Conservation (phyloP, 2,329 filamentous ascomycete species). For the Trichoderma pleuroti region DNA sequence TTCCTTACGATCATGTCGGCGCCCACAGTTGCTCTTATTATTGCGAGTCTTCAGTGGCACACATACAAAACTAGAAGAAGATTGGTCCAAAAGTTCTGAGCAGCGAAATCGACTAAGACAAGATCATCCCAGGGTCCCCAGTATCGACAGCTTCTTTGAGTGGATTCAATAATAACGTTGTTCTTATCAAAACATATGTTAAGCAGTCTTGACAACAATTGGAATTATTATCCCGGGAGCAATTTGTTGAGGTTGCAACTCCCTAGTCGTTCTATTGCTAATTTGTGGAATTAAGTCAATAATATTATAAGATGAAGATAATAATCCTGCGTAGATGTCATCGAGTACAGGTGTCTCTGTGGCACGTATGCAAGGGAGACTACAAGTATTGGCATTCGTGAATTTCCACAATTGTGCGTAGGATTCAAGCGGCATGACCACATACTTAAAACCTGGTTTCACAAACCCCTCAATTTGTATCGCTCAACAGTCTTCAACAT, state of each 20-base stretch:
- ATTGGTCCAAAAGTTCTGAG: neutral
- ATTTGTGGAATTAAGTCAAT: neutral
- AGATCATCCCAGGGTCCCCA: neutral
- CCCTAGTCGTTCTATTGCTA: neutral
- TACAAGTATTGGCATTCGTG: neutral
- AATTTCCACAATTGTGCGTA: neutral
- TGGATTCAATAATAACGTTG: neutral
- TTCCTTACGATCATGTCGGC: too few relatives aligned
- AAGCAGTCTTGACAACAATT: neutral
- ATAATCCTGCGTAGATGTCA: neutral
- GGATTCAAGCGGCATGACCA: neutral
- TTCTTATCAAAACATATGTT: neutral
- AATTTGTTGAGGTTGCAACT: too few relatives aligned
- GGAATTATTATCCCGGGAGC: neutral
- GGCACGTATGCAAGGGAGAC: neutral
- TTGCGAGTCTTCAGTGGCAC: neutral
- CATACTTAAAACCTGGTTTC: neutral
- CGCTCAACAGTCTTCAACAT: neutral
- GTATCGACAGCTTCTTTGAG: neutral
- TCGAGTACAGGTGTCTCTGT: fast-evolving
- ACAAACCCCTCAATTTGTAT: neutral
- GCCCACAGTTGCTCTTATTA: neutral
- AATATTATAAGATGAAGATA: neutral
- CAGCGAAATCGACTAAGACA: neutral
- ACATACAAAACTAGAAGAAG: too few relatives aligned